Evolutionary conservation across 345 rosid genomes (phyloP).

Genomic region (Syzygium grande): DNA sequence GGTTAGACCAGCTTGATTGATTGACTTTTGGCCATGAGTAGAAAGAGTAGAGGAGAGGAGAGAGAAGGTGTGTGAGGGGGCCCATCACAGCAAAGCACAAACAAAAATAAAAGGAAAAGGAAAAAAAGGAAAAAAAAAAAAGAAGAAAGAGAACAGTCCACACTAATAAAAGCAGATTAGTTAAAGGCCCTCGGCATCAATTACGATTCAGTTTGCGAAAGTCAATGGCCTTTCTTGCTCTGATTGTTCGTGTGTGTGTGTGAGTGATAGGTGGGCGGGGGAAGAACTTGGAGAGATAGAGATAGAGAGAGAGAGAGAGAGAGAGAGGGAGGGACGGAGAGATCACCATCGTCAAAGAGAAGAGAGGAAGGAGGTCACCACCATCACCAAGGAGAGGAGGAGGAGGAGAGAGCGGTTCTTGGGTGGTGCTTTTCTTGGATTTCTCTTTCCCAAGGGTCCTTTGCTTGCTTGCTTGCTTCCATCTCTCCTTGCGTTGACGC

Average conservation of each 20-base stretch:
- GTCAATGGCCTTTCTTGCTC: slow-evolving; percentile 7
- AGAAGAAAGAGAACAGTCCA: background rate
- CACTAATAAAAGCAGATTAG: background rate
- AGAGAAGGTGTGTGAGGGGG: background rate
- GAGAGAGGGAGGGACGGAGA: background rate
- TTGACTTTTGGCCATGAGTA: slow-evolving; percentile 1
- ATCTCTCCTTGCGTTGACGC: background rate
- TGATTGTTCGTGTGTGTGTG: background rate
- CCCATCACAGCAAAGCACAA: slow-evolving; percentile 3
- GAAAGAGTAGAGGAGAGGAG: background rate
- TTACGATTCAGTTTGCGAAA: background rate
- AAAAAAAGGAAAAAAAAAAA: fast-evolving
- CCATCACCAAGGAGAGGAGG: background rate
- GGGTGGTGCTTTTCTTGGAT: background rate
- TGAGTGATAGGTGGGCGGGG: background rate
- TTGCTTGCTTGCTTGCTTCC: background rate
- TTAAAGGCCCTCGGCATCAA: background rate
- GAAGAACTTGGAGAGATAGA: background rate
- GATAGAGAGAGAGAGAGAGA: background rate
- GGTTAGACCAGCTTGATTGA: background rate
- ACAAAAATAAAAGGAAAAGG: fast-evolving
- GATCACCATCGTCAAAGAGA: background rate
- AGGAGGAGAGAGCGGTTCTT: background rate
- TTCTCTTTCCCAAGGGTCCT: background rate
- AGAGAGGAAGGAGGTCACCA: background rate